phyloP scores from a whole-genome alignment of 495 filamentous ascomycete genomes.

The Friedmanniomyces simplex region DNA sequence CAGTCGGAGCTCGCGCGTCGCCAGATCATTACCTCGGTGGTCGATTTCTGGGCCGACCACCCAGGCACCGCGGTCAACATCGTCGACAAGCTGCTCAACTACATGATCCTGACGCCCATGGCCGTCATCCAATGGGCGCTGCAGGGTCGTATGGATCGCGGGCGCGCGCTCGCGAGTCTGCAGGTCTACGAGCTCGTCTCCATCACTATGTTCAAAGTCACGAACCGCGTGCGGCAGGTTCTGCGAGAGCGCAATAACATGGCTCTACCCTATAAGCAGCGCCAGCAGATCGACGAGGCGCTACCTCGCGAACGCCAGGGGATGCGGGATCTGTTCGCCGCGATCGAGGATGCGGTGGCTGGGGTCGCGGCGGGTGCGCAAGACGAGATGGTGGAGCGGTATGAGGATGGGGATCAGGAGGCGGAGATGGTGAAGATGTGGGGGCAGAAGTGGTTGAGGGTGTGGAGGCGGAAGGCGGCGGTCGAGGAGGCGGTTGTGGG shows the following conservation, averaged over 20 bases:
- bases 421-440: constrained; percentile 64
- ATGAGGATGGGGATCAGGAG: constrained; percentile 37
- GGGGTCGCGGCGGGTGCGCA: constrained; percentile 62
- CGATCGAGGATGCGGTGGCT: constrained; percentile 69
- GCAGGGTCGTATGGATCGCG: constrained; percentile 49
- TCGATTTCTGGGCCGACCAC: constrained; percentile 88
- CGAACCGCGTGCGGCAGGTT: constrained; percentile 76
- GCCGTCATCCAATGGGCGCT: constrained; percentile 86
- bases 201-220: constrained; percentile 85
- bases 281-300: constrained; percentile 53
- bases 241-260: constrained; percentile 47
- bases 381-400: constrained; percentile 53
- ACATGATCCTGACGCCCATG: constrained; percentile 76
- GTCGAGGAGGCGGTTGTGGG: constrained; percentile 63
- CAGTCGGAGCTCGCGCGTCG: constrained; percentile 46
- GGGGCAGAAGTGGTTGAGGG: constrained; percentile 76
- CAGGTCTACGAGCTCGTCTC: constrained; percentile 83
- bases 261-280: constrained; percentile 48
- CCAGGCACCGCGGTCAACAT: constrained; percentile 88
- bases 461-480: constrained; percentile 68
- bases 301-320: constrained; percentile 52
- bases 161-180: constrained; percentile 56
- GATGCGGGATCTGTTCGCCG: constrained; percentile 68
- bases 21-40: constrained; percentile 83
- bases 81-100: constrained; percentile 95